Percentiles rank a stretch among this genome's conserved stretches.
These are phyloP conservation scores for Pisolithus sp. DNA, from an alignment of 768 basidiomycete species.

Conservation along the genomic window DNA sequence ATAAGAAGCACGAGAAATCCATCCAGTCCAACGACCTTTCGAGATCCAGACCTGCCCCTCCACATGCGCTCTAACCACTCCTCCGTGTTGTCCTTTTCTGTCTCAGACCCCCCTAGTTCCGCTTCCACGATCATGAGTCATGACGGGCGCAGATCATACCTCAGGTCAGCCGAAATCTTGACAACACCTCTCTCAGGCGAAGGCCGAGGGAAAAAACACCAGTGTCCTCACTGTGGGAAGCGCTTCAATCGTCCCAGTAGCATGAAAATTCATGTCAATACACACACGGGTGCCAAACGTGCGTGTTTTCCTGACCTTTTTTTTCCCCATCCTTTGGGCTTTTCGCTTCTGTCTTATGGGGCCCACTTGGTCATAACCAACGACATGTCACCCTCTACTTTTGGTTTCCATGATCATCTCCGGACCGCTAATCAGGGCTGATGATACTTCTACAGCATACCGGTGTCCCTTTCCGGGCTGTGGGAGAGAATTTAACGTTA, in stretches of 20 bases:
- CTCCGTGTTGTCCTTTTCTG: conserved; percentile 30
- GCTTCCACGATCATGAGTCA: conserved; percentile 21
- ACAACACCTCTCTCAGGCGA: conserved; percentile 22
- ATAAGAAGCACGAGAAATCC: conserved; percentile 11
- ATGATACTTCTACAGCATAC: conserved; percentile 45
- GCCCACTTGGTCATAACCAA: background rate
- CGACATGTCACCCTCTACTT: background rate
- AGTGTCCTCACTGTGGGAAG: conserved; percentile 34
- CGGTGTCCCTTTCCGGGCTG: conserved; percentile 70
- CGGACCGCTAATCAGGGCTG: conserved; percentile 6
- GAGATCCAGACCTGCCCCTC: conserved; percentile 24
- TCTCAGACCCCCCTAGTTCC: conserved; percentile 23
- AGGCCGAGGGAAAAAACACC: conserved; percentile 31
- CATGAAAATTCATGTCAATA: conserved; percentile 38
- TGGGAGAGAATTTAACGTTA: conserved; percentile 74
- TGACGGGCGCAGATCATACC: conserved; percentile 25
- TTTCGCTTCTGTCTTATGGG: background rate
- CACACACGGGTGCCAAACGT: conserved; percentile 35
- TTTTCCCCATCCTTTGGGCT: conserved; percentile 1
- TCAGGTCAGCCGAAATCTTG: conserved; percentile 23
- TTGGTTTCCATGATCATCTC: background rate
- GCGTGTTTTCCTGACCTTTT: conserved; percentile 12
- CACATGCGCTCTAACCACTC: conserved; percentile 21
- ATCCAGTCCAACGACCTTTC: conserved; percentile 23
- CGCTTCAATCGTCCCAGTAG: conserved; percentile 38